A percentile compares a stretch with the other conserved stretches of the same genome.
phyloP scores from a whole-genome alignment of 2,329 filamentous ascomycete species.

The Penicillium sp. region DNA sequence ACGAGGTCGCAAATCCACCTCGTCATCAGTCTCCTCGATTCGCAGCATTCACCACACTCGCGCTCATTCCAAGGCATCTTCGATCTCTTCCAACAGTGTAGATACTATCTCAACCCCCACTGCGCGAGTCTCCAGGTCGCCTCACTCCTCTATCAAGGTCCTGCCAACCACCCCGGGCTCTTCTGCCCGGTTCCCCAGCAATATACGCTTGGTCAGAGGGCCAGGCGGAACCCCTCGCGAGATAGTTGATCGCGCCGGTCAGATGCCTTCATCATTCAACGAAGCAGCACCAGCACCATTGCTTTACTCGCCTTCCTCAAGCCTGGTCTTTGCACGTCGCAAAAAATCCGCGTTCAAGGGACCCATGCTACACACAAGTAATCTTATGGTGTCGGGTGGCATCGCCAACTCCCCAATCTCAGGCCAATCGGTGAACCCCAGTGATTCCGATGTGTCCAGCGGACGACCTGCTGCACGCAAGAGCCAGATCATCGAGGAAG shows the following conservation, averaged over 20 bases:
- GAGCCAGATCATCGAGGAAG: constrained; percentile 48
- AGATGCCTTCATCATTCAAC: constrained; percentile 38
- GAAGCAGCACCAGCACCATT: constrained; percentile 39
- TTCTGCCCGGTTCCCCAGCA: constrained; percentile 74
- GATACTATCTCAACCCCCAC: constrained; percentile 69
- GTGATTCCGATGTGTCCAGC: constrained; percentile 14
- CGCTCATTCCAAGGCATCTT: constrained; percentile 90
- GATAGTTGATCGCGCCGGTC: constrained; percentile 23
- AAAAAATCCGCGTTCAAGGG: constrained; percentile 50
- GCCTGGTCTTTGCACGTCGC: constrained; percentile 48
- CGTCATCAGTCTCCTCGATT: constrained; percentile 89
- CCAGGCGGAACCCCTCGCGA: constrained; percentile 30
- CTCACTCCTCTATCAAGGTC: constrained; percentile 92
- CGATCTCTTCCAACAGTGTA: constrained; percentile 79
- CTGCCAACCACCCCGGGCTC: constrained; percentile 82
- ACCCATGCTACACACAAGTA: constrained; percentile 44
- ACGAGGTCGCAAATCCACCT: constrained; percentile 91
- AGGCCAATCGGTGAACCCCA: constrained; percentile 26
- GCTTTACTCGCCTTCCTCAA: constrained; percentile 43
- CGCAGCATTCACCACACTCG: constrained; percentile 88
- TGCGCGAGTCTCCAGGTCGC: constrained; percentile 68
- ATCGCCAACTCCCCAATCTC: constrained; percentile 36
- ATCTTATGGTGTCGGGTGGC: constrained; percentile 36
- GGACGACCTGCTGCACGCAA: constrained; percentile 36
- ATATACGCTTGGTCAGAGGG: constrained; percentile 76